Evolutionary conservation across 2,329 filamentous ascomycete species (phyloP).

Genomic region (Onygenales sp.): DNA sequence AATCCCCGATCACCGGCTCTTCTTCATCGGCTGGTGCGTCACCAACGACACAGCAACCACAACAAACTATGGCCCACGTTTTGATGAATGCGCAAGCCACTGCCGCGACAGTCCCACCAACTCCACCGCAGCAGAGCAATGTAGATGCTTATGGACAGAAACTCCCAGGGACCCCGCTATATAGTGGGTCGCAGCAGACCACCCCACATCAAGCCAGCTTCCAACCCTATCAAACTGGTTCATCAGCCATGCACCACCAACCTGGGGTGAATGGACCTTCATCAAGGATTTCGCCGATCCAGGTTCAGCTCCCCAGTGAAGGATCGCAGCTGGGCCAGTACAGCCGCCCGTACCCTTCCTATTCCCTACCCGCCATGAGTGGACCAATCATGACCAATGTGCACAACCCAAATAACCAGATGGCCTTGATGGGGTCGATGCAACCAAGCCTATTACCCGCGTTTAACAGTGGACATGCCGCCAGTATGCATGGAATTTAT

Average conservation of each 20-base stretch:
- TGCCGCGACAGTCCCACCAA: conserved; percentile 12
- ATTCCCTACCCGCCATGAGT: conserved; percentile 53
- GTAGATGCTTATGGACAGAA: conserved; percentile 53
- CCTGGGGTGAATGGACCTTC: conserved; percentile 34
- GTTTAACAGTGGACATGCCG: conserved; percentile 53
- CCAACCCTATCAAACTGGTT: conserved; percentile 22
- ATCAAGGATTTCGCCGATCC: conserved; percentile 47
- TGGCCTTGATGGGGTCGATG: conserved; percentile 58
- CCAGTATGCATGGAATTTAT: conserved; percentile 53
- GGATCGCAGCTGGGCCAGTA: conserved; percentile 26
- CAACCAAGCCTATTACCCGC: conserved; percentile 47
- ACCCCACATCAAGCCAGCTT: conserved; percentile 41
- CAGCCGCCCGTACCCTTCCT: conserved; percentile 38
- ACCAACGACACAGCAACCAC: conserved; percentile 16
- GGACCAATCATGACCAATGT: conserved; percentile 71
- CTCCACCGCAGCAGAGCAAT: conserved; percentile 44
- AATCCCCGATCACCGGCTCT: conserved; percentile 48
- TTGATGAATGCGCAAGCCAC: conserved; percentile 42
- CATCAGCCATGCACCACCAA: conserved; percentile 24
- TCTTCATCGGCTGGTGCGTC: conserved; percentile 32
- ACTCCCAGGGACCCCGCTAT: conserved; percentile 40
- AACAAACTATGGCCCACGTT: conserved; percentile 30
- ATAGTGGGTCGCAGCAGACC: conserved; percentile 30
- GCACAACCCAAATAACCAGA: conserved; percentile 60
- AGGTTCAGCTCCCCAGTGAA: conserved; percentile 33